These are phyloP conservation scores for Dalbergia cochinchinensis DNA, from an alignment of 306 rosid species.

Conservation along the genomic window DNA sequence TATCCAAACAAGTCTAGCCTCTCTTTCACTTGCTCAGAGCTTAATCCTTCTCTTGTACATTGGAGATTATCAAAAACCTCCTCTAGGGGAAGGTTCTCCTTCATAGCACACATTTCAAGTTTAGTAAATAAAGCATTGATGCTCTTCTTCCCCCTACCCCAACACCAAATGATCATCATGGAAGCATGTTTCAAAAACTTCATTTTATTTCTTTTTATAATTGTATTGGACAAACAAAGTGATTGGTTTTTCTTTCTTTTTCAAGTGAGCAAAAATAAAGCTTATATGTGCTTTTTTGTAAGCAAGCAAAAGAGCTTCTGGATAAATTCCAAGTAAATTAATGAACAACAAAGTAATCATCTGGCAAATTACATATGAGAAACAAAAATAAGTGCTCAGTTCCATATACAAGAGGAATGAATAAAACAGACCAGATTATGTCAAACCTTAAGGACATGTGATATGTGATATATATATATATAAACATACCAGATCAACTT, in stretches of 20 bases:
- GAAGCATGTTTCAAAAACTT: neutral
- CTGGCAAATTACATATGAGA: neutral
- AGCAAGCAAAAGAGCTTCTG: neutral
- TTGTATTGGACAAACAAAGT: neutral
- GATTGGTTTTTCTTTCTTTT: neutral
- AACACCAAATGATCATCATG: neutral
- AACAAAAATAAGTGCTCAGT: neutral
- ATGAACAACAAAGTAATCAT: neutral
- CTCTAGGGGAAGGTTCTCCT: constrained; percentile 72
- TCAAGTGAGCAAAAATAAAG: neutral
- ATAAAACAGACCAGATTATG: neutral
- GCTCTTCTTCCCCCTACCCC: too few species aligned
- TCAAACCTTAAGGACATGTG: neutral
- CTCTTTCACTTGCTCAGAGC: constrained; percentile 61
- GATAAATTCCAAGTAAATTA: neutral
- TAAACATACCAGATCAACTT: constrained; percentile 72
- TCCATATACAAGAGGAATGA: neutral
- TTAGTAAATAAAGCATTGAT: neutral
- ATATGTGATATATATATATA: neutral
- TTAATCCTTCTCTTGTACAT: constrained; percentile 69
- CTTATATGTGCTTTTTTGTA: neutral
- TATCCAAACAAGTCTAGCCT: constrained; percentile 72
- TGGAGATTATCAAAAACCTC: constrained; percentile 75
- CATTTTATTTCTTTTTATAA: neutral
- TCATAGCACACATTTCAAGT: constrained; percentile 49